Conservation (phyloP, 257 asterid genomes). For the Datura wrightii region DNA sequence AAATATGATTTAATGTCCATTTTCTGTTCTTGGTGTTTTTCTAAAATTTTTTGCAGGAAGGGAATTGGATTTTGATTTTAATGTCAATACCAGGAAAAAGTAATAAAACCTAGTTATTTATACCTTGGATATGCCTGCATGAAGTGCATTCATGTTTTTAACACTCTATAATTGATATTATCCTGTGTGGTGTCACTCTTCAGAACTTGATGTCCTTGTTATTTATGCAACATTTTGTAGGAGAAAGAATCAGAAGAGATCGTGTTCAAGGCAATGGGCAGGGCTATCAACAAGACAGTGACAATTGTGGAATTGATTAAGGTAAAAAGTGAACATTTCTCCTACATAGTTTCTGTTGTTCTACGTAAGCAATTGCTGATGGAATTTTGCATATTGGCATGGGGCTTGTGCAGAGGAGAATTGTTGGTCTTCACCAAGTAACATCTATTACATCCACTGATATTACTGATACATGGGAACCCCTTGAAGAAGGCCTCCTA, state of each 20-base stretch:
- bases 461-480: slow-evolving; percentile 97
- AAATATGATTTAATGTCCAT: not conserved
- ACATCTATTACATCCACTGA: slow-evolving; percentile 85
- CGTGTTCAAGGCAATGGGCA: slow-evolving; percentile 77
- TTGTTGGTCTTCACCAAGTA: slow-evolving; percentile 94
- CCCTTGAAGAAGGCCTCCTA: slow-evolving; percentile 99
- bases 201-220: not conserved
- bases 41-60: not conserved
- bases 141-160: not conserved
- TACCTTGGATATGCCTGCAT: not conserved
- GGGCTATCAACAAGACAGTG: slow-evolving; percentile 75
- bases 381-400: slow-evolving; percentile 28
- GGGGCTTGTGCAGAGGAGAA: slow-evolving; percentile 69
- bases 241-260: slow-evolving; percentile 69
- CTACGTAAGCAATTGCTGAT: slow-evolving; percentile 24
- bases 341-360: not conserved
- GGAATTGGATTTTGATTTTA: not conserved
- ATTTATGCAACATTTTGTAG: slow-evolving; percentile 39
- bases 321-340: slow-evolving; percentile 39
- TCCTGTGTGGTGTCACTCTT: not conserved
- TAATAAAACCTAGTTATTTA: not conserved
- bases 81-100: not conserved
- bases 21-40: not conserved
- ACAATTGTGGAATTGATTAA: slow-evolving; percentile 72
- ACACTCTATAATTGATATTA: not conserved